A percentile compares a stretch with the other conserved stretches of the same genome.
Conservation (phyloP, 306 rosid species). For the Vachellia pachyceras region DNA sequence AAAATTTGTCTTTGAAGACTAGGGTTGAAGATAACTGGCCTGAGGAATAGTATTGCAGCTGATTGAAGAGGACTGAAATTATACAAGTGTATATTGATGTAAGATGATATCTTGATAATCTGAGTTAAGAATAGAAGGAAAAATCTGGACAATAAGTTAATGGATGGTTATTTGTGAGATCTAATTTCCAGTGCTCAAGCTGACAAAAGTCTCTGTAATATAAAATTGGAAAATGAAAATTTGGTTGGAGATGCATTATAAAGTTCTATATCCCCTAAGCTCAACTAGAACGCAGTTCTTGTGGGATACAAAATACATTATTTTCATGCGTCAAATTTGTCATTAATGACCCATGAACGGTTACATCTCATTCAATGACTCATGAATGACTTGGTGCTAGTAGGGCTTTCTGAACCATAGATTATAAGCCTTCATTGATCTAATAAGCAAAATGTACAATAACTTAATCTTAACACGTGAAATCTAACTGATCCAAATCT, state of each 20-base stretch:
- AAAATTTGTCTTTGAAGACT: slow-evolving; percentile 34
- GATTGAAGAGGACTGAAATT: not conserved
- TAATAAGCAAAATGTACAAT: slow-evolving; percentile 16
- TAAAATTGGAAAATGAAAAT: too few species aligned
- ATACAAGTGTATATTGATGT: slow-evolving; percentile 9
- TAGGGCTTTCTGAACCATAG: not conserved
- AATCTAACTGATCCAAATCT: slow-evolving; percentile 27
- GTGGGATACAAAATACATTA: too few species aligned
- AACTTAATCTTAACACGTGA: slow-evolving; percentile 15
- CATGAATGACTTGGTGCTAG: not conserved
- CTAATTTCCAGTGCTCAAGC: too few species aligned
- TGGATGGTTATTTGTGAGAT: too few species aligned
- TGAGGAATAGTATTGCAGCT: slow-evolving; percentile 4
- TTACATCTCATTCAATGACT: not conserved
- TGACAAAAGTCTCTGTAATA: too few species aligned
- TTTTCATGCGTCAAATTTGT: too few species aligned
- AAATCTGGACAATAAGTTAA: not conserved
- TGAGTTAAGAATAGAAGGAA: slow-evolving; percentile 11
- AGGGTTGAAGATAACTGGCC: slow-evolving; percentile 29
- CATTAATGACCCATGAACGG: too few species aligned
- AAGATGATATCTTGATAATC: slow-evolving; percentile 9
- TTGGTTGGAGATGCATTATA: too few species aligned
- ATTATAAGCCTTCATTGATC: slow-evolving; percentile 33
- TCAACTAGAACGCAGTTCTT: too few species aligned
- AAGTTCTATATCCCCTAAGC: too few species aligned